A percentile compares a stretch with the other conserved stretches of the same genome.
phyloP scores from a whole-genome alignment of 2,329 filamentous ascomycete genomes.

The Aureobasidium zeae region DNA sequence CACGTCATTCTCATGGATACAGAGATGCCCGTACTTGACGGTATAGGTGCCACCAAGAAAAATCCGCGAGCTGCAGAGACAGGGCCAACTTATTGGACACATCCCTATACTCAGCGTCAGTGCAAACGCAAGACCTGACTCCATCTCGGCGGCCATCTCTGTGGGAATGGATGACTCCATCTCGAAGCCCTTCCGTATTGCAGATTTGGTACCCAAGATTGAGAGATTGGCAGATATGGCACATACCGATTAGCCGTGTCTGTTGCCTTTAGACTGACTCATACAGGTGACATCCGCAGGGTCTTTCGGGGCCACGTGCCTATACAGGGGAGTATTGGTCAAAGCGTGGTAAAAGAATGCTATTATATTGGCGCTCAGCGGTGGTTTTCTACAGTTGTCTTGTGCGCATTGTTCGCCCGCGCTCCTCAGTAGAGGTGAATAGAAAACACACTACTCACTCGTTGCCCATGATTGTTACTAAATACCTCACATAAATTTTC shows the following conservation, averaged over 20 bases:
- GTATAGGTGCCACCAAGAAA: slow-evolving; percentile 60
- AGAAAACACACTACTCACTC: no score
- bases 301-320: no score
- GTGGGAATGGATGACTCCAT: slow-evolving; percentile 52
- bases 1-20: slow-evolving; percentile 55
- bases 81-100: slow-evolving; percentile 52
- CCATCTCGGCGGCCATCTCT: slow-evolving; percentile 60
- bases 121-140: slow-evolving; percentile 66
- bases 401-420: no score
- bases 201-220: slow-evolving; percentile 17
- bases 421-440: no score
- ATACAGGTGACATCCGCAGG: no score
- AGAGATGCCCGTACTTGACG: slow-evolving; percentile 51
- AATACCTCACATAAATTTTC: no score
- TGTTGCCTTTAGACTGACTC: no score
- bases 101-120: slow-evolving; percentile 72
- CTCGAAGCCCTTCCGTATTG: slow-evolving; percentile 17
- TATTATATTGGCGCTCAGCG: no score
- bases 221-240: slow-evolving; percentile 11
- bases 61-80: slow-evolving; percentile 58
- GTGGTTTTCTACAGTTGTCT: no score
- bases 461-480: no score
- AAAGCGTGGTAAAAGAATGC: no score
- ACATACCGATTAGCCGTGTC: background rate
- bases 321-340: no score